Base-by-base conservation (phyloP, 2,329 filamentous ascomycete genomes). In the Elsinoe batatas region DNA sequence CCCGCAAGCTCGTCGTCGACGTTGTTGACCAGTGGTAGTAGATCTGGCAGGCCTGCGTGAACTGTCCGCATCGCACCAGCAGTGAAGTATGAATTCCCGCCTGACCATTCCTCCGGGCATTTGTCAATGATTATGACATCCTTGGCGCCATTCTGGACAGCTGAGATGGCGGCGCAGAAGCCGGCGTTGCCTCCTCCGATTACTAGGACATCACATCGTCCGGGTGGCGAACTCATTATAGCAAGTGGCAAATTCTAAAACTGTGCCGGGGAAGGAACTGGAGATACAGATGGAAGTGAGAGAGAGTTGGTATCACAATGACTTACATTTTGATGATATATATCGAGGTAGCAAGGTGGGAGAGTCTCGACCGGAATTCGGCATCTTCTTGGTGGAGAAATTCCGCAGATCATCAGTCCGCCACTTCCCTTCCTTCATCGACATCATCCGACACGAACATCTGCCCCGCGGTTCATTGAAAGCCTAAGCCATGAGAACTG, bases 151-250 rank as follows among this genome's bases (percentile, higher is more conserved):
- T 69, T 62, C 58, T 82, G 67, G 1, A 73, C 72, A 2, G 82
- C 81, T 0, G 80, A 77, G 6, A 79, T 71, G 7, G 82, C 82
- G 2, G 82, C 76, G 10, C 72, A 75, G 67, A 84, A 80, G 12
- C 82, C 83, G 13, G 83, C 83, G 62, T 85, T 85, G 53, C 83
- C 83, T 53, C 77, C 74, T 17, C 83, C 83, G 32, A 83, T 70
- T 5, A 87, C 75, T 5, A 86, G 58, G 68, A 75, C 65, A 54
- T 73, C 66, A 65, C 65, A 65, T 4, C 30, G 11, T 44, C 58
- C 53, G 10, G 38, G 20, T 18, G 44, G 44, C 47, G 47, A 51
- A 37, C 10, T 11, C 30, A 18, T 38, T 3, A 49, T 49, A 8
- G 7, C 33, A 12, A 10, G 12, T 22, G 10, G 36, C 8, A 12